A percentile compares a stretch with the other conserved stretches of the same genome.
Conservation (phyloP, 768 basidiomycete species). For the Amanita exitialis region DNA sequence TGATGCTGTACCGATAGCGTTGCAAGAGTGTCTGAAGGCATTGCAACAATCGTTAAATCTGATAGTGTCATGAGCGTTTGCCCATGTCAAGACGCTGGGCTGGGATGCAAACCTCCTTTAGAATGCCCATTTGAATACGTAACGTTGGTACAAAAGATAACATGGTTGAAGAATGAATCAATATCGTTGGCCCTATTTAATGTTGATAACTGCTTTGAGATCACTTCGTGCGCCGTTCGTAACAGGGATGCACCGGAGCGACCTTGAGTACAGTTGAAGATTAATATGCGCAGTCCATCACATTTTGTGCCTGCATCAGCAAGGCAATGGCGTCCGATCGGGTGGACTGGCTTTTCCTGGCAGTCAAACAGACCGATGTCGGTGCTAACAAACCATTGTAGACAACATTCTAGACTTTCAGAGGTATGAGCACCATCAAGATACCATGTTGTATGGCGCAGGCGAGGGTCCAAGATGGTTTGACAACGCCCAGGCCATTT, state of each 20-base stretch:
- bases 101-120: slow-evolving; percentile 66
- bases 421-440: slow-evolving; percentile 93
- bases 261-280: slow-evolving; percentile 95
- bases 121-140: slow-evolving; percentile 85
- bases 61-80: not conserved
- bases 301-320: slow-evolving; percentile 12
- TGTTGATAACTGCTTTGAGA: slow-evolving; percentile 34
- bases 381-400: slow-evolving; percentile 78
- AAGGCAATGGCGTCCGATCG: slow-evolving; percentile 2
- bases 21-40: slow-evolving; percentile 44
- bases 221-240: slow-evolving; percentile 40
- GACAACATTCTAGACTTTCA: slow-evolving; percentile 82
- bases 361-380: slow-evolving; percentile 32
- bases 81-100: not conserved
- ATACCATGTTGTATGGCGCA: slow-evolving; percentile 62
- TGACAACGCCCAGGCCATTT: slow-evolving; percentile 97
- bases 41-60: slow-evolving; percentile 75
- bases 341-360: slow-evolving; percentile 8
- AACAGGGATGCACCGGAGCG: slow-evolving; percentile 75
- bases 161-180: slow-evolving; percentile 61
- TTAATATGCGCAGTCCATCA: slow-evolving; percentile 43
- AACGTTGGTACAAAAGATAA: slow-evolving; percentile 94
- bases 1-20: slow-evolving; percentile 67
- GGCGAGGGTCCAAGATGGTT: slow-evolving; percentile 51
- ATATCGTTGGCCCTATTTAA: slow-evolving; percentile 27